These are phyloP conservation scores for Nitzschia palea DNA, from an alignment of 108 stramenopile species.

Conservation along the genomic window DNA sequence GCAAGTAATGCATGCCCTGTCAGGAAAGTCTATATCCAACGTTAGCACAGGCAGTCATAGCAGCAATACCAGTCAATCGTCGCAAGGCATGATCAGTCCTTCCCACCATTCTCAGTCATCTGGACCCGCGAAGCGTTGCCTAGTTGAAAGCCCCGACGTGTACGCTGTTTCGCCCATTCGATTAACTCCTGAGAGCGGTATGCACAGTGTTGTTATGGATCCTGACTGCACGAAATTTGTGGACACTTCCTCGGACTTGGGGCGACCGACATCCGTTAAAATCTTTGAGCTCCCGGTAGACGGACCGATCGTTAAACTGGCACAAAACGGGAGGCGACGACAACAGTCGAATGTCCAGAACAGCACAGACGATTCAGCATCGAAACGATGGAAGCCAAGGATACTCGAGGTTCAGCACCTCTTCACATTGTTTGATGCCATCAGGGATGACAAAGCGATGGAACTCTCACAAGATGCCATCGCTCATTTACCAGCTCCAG, in stretches of 20 bases:
- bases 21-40: slow-evolving; percentile 31
- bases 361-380: background rate
- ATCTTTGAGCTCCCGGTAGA: slow-evolving; percentile 48
- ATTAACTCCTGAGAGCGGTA: slow-evolving; percentile 53
- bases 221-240: slow-evolving; percentile 52
- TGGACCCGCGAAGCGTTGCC: background rate
- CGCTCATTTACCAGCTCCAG: slow-evolving; percentile 44
- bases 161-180: slow-evolving; percentile 37
- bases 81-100: background rate
- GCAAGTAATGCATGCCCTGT: slow-evolving; percentile 55
- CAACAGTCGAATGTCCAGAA: background rate
- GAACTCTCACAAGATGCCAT: slow-evolving; percentile 13
- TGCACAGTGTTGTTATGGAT: slow-evolving; percentile 76
- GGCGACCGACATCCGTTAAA: slow-evolving; percentile 45
- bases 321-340: slow-evolving; percentile 4
- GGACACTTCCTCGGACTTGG: slow-evolving; percentile 64
- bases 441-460: slow-evolving; percentile 43
- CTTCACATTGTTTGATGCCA: slow-evolving; percentile 47
- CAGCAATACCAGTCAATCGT: background rate
- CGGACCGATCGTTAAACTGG: slow-evolving; percentile 18
- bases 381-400: slow-evolving; percentile 3
- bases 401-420: slow-evolving; percentile 15
- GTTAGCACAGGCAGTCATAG: background rate
- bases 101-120: background rate
- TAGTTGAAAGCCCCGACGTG: background rate